phyloP scores from a whole-genome alignment of 2,329 filamentous ascomycete species.

The Alternaria sp. region DNA sequence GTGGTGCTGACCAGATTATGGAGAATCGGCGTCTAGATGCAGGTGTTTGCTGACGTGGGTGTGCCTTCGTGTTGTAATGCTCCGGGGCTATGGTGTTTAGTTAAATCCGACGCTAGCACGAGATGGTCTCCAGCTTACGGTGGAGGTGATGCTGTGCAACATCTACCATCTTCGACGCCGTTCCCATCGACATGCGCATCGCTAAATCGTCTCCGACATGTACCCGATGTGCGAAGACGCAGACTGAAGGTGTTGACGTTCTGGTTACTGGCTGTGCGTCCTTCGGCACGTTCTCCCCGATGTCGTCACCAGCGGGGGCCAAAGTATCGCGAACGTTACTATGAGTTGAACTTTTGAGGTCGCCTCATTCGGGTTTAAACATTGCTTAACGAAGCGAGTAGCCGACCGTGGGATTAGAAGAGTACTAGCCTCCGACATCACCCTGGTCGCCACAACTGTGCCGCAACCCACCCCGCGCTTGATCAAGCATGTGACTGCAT shows the following conservation, averaged over 20 bases:
- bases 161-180: background rate
- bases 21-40: background rate
- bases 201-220: background rate
- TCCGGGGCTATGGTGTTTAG: background rate
- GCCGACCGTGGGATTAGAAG: fast-evolving
- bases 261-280: background rate
- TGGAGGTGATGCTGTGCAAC: background rate
- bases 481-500: background rate
- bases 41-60: background rate
- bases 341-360: background rate
- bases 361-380: background rate
- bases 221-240: background rate
- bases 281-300: background rate
- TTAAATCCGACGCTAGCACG: background rate
- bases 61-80: background rate
- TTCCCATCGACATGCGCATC: background rate
- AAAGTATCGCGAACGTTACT: background rate
- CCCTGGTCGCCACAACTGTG: background rate
- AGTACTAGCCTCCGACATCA: background rate
- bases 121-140: background rate
- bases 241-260: background rate
- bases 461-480: background rate
- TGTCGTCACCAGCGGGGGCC: background rate
- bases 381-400: background rate
- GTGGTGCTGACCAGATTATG: background rate